Percentiles rank a stretch among this genome's conserved stretches.
phyloP scores from a whole-genome alignment of 805 yeast genomes.

The Yarrowia bubula region DNA sequence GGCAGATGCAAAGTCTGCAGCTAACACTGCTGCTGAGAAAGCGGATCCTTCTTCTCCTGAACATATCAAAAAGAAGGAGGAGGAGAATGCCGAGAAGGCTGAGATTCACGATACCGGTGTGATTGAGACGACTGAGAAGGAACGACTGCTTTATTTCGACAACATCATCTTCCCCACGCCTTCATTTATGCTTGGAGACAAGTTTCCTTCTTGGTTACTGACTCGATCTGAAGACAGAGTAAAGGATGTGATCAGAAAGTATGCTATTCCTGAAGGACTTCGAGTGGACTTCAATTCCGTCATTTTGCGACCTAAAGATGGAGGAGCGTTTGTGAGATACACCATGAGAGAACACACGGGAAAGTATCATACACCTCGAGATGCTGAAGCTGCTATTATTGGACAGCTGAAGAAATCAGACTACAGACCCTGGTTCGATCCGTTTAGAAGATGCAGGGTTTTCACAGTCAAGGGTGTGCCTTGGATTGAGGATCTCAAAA shows the following conservation, averaged over 20 bases:
- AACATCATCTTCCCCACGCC: constrained; percentile 40
- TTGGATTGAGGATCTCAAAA: constrained; percentile 90
- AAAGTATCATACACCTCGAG: constrained; percentile 43
- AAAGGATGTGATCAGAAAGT: constrained; percentile 29
- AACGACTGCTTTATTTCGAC: constrained; percentile 52
- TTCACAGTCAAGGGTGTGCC: constrained; percentile 87
- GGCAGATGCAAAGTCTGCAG: not conserved
- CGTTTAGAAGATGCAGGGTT: constrained; percentile 52
- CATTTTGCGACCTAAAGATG: constrained; percentile 75
- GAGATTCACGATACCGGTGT: constrained; percentile 33
- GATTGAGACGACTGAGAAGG: constrained; percentile 31
- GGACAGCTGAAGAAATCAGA: constrained; percentile 40
- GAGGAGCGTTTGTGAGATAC: constrained; percentile 89
- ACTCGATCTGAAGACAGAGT: constrained; percentile 26
- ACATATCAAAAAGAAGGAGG: constrained; percentile 27
- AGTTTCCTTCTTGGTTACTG: constrained; percentile 10
- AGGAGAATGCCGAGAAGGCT: constrained; percentile 24
- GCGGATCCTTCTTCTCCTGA: constrained; percentile 19
- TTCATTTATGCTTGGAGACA: constrained; percentile 15
- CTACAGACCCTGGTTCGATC: constrained; percentile 40
- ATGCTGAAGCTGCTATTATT: constrained; percentile 53
- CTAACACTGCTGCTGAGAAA: not conserved
- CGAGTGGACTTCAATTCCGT: constrained; percentile 53
- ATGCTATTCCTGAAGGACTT: constrained; percentile 34
- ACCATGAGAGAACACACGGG: constrained; percentile 51